phyloP scores from a whole-genome alignment of 208 protist genomes.

The Crithidia mellificae region DNA sequence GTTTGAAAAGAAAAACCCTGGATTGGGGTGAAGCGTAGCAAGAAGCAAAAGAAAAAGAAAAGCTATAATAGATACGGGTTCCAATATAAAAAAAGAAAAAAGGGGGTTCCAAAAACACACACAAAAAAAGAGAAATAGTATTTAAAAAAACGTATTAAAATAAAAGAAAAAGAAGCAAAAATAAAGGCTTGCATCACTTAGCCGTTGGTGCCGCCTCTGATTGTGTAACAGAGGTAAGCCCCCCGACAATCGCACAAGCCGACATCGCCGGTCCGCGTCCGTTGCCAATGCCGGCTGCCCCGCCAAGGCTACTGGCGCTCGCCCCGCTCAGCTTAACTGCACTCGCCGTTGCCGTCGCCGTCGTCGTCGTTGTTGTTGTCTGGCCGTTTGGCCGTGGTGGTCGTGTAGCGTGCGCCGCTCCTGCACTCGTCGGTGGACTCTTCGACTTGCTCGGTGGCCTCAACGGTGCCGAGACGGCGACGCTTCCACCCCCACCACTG shows the following conservation, averaged over 20 bases:
- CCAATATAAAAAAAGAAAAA: conserved; percentile 20
- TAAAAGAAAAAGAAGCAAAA: conserved; percentile 5
- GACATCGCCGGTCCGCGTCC: conserved; percentile 3
- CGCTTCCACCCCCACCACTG: too few relatives aligned
- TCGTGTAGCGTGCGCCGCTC: background rate
- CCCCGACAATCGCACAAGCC: conserved; percentile 16
- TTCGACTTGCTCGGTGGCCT: background rate
- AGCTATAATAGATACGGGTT: conserved; percentile 4
- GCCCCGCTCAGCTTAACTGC: conserved; percentile 1
- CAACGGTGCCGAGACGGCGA: too few relatives aligned
- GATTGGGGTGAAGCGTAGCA: background rate
- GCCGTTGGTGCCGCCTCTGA: conserved; percentile 21
- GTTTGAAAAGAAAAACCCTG: background rate
- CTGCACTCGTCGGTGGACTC: conserved; percentile 2
- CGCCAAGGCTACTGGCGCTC: background rate
- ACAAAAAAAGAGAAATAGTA: conserved; percentile 12
- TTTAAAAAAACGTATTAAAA: background rate
- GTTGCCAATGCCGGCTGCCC: background rate
- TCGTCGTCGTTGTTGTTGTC: too few relatives aligned
- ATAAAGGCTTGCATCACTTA: background rate
- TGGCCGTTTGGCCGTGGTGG: conserved; percentile 3
- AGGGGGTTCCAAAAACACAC: conserved; percentile 4
- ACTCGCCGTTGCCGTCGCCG: too few relatives aligned
- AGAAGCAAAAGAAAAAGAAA: background rate
- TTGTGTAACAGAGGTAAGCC: conserved; percentile 4